Base-by-base conservation (phyloP, 805 yeast genomes). In the Debaryomyces castellii region DNA sequence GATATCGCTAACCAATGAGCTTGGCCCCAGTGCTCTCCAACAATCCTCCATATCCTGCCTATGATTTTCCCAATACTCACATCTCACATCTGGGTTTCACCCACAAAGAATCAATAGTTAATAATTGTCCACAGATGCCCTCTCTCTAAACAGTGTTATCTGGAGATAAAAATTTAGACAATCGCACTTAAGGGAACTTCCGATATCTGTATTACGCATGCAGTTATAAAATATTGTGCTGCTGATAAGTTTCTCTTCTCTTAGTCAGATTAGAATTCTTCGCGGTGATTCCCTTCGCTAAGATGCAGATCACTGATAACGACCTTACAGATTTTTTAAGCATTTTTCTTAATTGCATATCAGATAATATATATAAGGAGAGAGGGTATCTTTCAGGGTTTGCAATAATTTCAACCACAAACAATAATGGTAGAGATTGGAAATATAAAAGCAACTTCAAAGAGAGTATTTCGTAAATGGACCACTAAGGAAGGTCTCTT, bases 401-500 rank as follows among this genome's bases (percentile, higher is more conserved):
- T 30, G 14, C n/a, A n/a, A n/a, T 30, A 14, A 2, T 7, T 14
- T 30, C 11, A 28, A 6, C 20, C 14, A 30, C 6, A 17, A 25
- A 10, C 4, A 30, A 35, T 5, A 11, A 49, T 43, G 49, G 24
- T 43, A 7, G 34, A 41, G 4, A 5, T 38, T 11, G 32, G 25
- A 16, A 46, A 48, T 30, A 17, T 52, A 41, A 54, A 61, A 46
- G 24, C 50, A 3, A 44, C 45, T 11, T 51, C 52, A 22, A 54
- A 48, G 37, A 55, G 71, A 27, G 40, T 60, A 11, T 40, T 60
- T 38, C 67, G 60, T 49, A 81, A 81, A 58, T 67, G 81, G 69
- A 81, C 92, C 50, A 87, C 96, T 28, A 78, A 73, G 47, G 89
- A 88, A 16, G 96, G 97, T 5, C 57, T 88, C 33, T 55, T 90